Conservation (phyloP, 2,329 filamentous ascomycete genomes). For the Colletotrichum destructivum region DNA sequence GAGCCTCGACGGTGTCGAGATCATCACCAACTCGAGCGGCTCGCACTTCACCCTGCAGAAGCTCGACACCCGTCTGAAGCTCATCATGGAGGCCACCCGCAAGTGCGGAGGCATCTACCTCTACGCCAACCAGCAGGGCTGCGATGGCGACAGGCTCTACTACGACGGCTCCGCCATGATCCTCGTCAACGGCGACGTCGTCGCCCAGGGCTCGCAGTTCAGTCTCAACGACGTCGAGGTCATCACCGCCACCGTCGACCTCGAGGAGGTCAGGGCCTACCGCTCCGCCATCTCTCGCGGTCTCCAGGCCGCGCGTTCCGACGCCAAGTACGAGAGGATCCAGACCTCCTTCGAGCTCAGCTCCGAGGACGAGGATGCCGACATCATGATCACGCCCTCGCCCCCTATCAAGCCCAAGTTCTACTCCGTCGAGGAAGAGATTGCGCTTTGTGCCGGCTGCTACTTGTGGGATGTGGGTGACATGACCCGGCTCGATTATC, state of each 20-base stretch:
- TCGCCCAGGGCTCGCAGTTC: slow-evolving; percentile 54
- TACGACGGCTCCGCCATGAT: slow-evolving; percentile 72
- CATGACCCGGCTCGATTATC: background rate
- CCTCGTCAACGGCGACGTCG: slow-evolving; percentile 73
- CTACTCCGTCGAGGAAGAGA: slow-evolving; percentile 77
- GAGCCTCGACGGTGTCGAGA: slow-evolving; percentile 72
- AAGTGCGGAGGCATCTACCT: slow-evolving; percentile 60
- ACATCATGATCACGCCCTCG: slow-evolving; percentile 58
- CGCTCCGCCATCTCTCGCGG: slow-evolving; percentile 70
- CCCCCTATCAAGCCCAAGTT: slow-evolving; percentile 63
- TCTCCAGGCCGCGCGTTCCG: slow-evolving; percentile 68
- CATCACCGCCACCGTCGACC: slow-evolving; percentile 75
- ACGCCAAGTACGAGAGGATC: slow-evolving; percentile 62
- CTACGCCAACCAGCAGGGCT: slow-evolving; percentile 70
- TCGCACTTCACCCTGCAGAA: slow-evolving; percentile 75
- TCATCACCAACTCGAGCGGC: slow-evolving; percentile 79
- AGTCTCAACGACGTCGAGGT: slow-evolving; percentile 77
- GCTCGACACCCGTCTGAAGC: slow-evolving; percentile 72
- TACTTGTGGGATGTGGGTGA: slow-evolving; percentile 72
- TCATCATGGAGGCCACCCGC: slow-evolving; percentile 77
- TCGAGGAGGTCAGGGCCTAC: slow-evolving; percentile 79
- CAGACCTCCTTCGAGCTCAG: slow-evolving; percentile 54
- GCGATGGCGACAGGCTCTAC: slow-evolving; percentile 70
- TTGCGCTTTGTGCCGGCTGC: slow-evolving; percentile 74
- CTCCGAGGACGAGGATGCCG: slow-evolving; percentile 57